Conservation (phyloP, 129 eudicot genomes). For the sunflower (Helianthus annuus) region DNA sequence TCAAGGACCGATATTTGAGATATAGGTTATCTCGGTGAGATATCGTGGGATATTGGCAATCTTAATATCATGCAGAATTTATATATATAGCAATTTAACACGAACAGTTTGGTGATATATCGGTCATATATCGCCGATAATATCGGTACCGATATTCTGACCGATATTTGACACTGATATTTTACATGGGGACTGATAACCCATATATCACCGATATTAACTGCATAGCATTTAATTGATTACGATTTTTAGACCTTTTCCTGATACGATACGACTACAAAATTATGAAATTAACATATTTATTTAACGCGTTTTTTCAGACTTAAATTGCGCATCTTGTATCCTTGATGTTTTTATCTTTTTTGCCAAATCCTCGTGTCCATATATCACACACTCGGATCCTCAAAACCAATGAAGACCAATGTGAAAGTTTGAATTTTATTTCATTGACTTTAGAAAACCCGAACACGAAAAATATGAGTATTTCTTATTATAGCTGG, state of each 20-base stretch:
- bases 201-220: no score
- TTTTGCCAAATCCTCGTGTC: conserved; percentile 6
- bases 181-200: no score
- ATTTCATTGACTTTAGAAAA: conserved; percentile 3
- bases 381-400: not conserved
- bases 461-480: conserved; percentile 12
- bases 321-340: not conserved
- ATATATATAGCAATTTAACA: no score
- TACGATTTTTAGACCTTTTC: not conserved
- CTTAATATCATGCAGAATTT: no score
- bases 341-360: not conserved
- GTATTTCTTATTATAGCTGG: conserved; percentile 18
- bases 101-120: no score
- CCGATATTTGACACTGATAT: no score
- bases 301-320: conserved; percentile 10
- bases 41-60: no score
- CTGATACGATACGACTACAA: conserved; percentile 9
- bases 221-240: not conserved
- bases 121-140: no score
- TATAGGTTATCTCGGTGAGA: no score
- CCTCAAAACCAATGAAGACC: conserved; percentile 9
- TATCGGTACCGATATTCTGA: no score
- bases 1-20: no score
- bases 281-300: conserved; percentile 21
- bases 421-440: conserved; percentile 12